Conservation (phyloP, 495 filamentous ascomycete species). For the Clavariopsis aquatica region DNA sequence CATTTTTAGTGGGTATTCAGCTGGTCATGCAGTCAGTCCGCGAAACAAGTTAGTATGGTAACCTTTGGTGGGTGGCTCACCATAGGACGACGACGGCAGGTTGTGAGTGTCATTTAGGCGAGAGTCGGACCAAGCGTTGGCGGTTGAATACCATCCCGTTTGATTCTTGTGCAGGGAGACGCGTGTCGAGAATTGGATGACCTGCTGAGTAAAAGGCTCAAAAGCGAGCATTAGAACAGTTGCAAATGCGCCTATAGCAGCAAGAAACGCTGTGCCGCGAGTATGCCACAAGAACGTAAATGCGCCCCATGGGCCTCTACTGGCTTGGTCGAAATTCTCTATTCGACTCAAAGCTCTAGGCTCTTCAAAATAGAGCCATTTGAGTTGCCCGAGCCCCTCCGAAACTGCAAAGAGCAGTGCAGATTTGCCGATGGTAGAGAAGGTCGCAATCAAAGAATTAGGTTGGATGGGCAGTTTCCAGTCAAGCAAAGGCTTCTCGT, state of each 20-base stretch:
- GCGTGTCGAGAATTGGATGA: slow-evolving; percentile 4
- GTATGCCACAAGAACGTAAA: slow-evolving; percentile 14
- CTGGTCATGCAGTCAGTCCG: neutral
- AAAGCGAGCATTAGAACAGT: slow-evolving; percentile 25
- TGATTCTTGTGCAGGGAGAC: neutral
- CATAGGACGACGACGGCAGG: neutral
- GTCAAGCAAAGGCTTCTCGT: slow-evolving; percentile 7
- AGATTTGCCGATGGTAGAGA: slow-evolving; percentile 16
- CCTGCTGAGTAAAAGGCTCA: slow-evolving; percentile 34
- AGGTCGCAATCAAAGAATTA: slow-evolving; percentile 19
- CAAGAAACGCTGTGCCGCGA: neutral
- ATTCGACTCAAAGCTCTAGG: neutral
- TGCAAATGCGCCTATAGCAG: slow-evolving; percentile 29
- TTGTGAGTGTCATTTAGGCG: neutral
- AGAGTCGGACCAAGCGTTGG: neutral
- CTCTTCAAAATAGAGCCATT: slow-evolving; percentile 27
- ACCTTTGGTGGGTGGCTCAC: neutral
- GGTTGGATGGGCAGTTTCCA: slow-evolving; percentile 11
- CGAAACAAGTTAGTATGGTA: neutral
- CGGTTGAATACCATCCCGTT: neutral
- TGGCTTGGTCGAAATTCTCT: slow-evolving; percentile 19
- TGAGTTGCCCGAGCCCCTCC: slow-evolving; percentile 22
- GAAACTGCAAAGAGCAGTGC: slow-evolving; percentile 18
- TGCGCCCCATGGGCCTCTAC: slow-evolving; percentile 25
- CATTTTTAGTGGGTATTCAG: neutral